These are phyloP conservation scores for Ramichloridium luteum DNA, from an alignment of 2,329 filamentous ascomycete genomes.

Conservation along the genomic window DNA sequence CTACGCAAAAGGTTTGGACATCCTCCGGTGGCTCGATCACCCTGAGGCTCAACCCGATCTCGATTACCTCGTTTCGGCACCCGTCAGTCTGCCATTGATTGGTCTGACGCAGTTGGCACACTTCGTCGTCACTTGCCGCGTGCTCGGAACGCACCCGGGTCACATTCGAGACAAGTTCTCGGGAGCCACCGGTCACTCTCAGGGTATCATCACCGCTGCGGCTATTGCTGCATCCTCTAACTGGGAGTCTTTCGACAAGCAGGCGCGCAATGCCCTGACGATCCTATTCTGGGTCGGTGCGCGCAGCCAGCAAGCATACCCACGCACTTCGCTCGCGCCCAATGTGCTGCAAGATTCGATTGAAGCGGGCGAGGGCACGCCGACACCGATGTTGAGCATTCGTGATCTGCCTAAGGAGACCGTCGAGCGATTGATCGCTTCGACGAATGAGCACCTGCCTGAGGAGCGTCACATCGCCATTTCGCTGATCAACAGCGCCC, in stretches of 20 bases:
- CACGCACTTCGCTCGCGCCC: constrained; percentile 83
- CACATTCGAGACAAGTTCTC: constrained; percentile 72
- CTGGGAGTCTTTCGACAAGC: constrained; percentile 82
- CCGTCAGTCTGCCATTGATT: constrained; percentile 91
- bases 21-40: constrained; percentile 85
- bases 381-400: constrained; percentile 96
- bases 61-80: constrained; percentile 87
- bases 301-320: constrained; percentile 93
- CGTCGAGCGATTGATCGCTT: constrained; percentile 92
- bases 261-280: constrained; percentile 67
- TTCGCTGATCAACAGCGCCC: constrained; percentile 89
- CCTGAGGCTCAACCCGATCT: constrained; percentile 81
- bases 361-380: constrained; percentile 86
- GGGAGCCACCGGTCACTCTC: constrained; percentile 90
- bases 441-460: constrained; percentile 91
- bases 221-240: constrained; percentile 80
- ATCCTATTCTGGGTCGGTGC: constrained; percentile 98
- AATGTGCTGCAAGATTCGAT: constrained; percentile 83
- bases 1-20: constrained; percentile 91
- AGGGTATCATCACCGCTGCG: constrained; percentile 87
- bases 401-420: constrained; percentile 78
- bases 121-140: constrained; percentile 87
- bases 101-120: constrained; percentile 92
- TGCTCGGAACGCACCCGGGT: constrained; percentile 78
- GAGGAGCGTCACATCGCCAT: constrained; percentile 87